Percentiles rank a stretch among this genome's conserved stretches.
These are phyloP conservation scores for Leavenworthia alabamica DNA, from an alignment of 345 rosid species.

Conservation along the genomic window DNA sequence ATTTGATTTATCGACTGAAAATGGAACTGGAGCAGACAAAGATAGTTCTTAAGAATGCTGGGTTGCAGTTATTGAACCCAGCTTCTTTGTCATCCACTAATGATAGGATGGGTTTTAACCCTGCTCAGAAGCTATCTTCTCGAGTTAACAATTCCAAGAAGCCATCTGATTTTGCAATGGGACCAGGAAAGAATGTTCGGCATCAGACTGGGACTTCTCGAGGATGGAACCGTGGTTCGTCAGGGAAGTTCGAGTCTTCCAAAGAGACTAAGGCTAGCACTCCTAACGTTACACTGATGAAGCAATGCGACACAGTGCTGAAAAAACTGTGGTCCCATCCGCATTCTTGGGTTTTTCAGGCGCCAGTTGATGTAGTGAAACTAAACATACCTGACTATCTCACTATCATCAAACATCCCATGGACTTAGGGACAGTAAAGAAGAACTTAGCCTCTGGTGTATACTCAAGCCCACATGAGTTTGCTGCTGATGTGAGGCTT, in stretches of 20 bases:
- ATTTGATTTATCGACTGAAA: conserved; percentile 48
- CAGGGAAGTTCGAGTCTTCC: conserved; percentile 49
- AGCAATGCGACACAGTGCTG: conserved; percentile 67
- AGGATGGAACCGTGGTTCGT: conserved; percentile 44
- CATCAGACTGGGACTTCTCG: conserved; percentile 33
- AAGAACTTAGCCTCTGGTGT: conserved; percentile 50
- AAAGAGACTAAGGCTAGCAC: conserved; percentile 38
- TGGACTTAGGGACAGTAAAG: conserved; percentile 87
- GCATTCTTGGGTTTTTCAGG: conserved; percentile 72
- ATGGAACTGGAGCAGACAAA: conserved; percentile 66
- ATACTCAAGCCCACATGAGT: conserved; percentile 69
- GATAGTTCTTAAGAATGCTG: conserved; percentile 55
- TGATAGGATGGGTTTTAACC: conserved; percentile 60
- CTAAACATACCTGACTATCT: conserved; percentile 83
- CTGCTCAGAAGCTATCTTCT: conserved; percentile 36
- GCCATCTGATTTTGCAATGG: conserved; percentile 37
- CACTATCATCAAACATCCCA: conserved; percentile 69
- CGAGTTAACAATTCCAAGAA: conserved; percentile 33
- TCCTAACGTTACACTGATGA: conserved; percentile 54
- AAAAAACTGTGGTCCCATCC: conserved; percentile 70
- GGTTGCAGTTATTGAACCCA: conserved; percentile 41
- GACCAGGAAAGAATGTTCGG: conserved; percentile 48
- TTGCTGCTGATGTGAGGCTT: conserved; percentile 77
- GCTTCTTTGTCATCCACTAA: conserved; percentile 52
- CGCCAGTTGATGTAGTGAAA: conserved; percentile 77